Evolutionary conservation across 1,284 basidiomycete species (phyloP), one percentile per base, ranked within the genome.

Genomic region (Puccinia hordei): DNA sequence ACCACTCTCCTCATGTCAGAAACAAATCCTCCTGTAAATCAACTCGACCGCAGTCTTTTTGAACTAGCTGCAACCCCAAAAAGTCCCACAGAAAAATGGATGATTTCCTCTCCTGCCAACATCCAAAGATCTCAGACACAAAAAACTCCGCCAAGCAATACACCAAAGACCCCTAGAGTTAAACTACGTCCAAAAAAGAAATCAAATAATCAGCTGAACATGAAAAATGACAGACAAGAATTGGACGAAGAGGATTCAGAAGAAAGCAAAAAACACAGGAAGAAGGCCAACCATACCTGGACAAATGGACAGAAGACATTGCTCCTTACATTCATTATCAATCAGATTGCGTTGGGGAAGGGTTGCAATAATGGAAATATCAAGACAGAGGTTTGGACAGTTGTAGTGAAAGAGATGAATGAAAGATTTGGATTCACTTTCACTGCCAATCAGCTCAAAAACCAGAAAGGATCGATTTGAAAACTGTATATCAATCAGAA

Each of bases 271-370:
- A 35, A 66, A 15, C 38, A 44, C 12, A 19, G 46, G 0, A 51
- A 19, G 38, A 69, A 69, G 13, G n/a, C 6, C 5, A 69, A 69
- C 3, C 71, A 73, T 22, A 73, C 8, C 53, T 57, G 71, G 71
- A 73, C 49, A 2, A 33, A 44, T 30, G n/a, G 57, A 9, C 27
- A 72, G 33, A 72, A 51, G 15, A n/a, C 41, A 8, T 8, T n/a
- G 0, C 30, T 73, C 13, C 30, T 73, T 6, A 2, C 55, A 22
- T 51, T 30, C 1, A 55, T 55, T 12, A 8, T 73, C 2, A 27
- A 73, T 24, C 49, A 38, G n/a, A 8, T 13, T 8, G n/a, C 49
- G 1, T 22, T 38, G 6, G 71, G 51, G 2, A 73, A 57, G 53
- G 35, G n/a, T 0, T 57, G 51, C 22, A 22, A 73, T 30, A 59